Evolutionary conservation across 2,329 filamentous ascomycete species (phyloP).

Genomic region (Xylaria sp.): DNA sequence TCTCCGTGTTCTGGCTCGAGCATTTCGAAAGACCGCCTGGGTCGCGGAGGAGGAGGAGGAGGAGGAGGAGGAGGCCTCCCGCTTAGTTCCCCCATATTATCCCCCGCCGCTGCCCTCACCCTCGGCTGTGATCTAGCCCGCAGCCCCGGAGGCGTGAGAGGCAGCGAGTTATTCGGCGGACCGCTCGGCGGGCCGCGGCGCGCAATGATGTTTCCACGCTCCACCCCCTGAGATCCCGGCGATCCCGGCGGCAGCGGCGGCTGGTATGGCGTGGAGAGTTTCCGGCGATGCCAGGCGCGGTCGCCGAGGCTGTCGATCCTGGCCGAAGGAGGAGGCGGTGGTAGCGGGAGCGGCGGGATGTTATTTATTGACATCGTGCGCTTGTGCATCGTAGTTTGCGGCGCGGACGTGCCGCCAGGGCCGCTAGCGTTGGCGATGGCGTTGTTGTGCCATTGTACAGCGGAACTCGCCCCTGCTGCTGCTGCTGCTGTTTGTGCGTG

Average conservation of each 20-base stretch:
- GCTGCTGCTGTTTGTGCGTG: too few species aligned
- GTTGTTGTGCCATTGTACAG: slow-evolving; percentile 22
- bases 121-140: slow-evolving; percentile 8
- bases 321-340: slow-evolving; percentile 29
- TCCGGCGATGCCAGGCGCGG: slow-evolving; percentile 46
- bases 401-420: not conserved
- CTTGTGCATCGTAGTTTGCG: slow-evolving; percentile 4
- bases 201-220: slow-evolving; percentile 6
- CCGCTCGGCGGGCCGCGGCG: slow-evolving; percentile 25
- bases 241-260: not conserved
- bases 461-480: slow-evolving; percentile 22
- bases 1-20: not conserved
- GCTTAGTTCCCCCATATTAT: not conserved
- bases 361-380: slow-evolving; percentile 12
- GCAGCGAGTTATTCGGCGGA: slow-evolving; percentile 37
- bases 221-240: not conserved
- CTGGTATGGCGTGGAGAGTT: slow-evolving; percentile 40
- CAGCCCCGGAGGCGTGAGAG: slow-evolving; percentile 35
- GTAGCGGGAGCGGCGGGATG: not conserved
- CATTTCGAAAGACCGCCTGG: slow-evolving; percentile 37
- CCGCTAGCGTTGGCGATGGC: too few species aligned
- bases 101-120: too few species aligned
- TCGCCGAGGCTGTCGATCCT: slow-evolving; percentile 39
- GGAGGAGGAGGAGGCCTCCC: too few species aligned
- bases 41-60: slow-evolving; percentile 29